Base-by-base conservation (phyloP, 2,329 filamentous ascomycete species). In the Corynespora cassiicola region DNA sequence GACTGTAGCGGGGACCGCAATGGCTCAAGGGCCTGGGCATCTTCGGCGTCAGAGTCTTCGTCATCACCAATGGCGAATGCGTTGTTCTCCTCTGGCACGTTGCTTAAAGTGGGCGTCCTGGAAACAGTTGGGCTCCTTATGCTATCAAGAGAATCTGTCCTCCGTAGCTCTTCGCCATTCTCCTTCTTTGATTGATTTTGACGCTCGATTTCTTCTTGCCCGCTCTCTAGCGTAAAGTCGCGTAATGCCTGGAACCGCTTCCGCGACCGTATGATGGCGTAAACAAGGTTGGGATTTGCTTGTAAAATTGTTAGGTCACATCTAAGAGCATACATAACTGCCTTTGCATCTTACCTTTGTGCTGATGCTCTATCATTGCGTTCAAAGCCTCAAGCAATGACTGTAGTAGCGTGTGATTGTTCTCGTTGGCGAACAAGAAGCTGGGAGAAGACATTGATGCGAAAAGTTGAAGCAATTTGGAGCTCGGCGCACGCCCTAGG, bases 391-490 rank as follows among this genome's bases (percentile, higher is more conserved):
- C 90, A 7, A 99, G 76, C 17, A 97, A 71, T 0, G 90, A 91
- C 31, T 84, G 80, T 6, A 99, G 75, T 4, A 97, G 79, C 20
- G 76, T 74, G 62, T 97, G 88, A 52, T 99, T 99, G 23, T 82
- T 87, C 42, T 99, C 94, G 56, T 96, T 97, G 6, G 89, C 90
- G 12, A 97, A 75, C 7, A 99, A 74, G 64, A 97, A 99, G 20
- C 88, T 90, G 0, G 94, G 92, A 0, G 90, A 88, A 7, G 92
- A 95, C 88, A 97, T 95, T 21, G 88, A 94, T 4, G 84, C 82
- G 64, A 95, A 95, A 1, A 97, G 75, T 56, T 96, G 90, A 52
- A 97, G 76, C 19, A 97, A 73, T 64, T 90, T 95, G 2, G 86
- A 84, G 62, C 88, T 88, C 11, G 90, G 85, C 3, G 84, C 79